A percentile compares a stretch with the other conserved stretches of the same genome.
Conservation (phyloP, 106 monocot genomes). For the Iris macrosiphon region DNA sequence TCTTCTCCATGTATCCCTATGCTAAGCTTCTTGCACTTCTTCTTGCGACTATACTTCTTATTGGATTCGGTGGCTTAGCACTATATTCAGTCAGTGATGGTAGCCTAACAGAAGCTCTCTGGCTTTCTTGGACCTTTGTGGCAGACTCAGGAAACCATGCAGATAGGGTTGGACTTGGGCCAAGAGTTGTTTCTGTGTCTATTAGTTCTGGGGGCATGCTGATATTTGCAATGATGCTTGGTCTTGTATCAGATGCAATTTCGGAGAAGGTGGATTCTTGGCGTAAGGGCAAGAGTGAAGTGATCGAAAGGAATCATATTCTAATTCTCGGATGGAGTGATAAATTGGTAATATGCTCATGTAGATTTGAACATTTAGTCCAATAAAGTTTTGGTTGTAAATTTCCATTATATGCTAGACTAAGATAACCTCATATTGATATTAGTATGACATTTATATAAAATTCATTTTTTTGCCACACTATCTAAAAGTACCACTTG, state of each 20-base stretch:
- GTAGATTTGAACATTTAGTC: too few relatives aligned
- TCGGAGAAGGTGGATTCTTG: conserved; percentile 98
- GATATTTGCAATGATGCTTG: conserved; percentile 95
- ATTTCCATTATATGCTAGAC: too few relatives aligned
- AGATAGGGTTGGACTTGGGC: conserved; percentile 57
- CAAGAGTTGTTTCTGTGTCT: conserved; percentile 74
- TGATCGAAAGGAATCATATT: conserved; percentile 85
- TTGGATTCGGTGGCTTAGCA: conserved; percentile 74
- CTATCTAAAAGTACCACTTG: too few relatives aligned
- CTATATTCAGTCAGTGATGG: conserved; percentile 62
- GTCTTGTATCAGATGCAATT: conserved; percentile 94
- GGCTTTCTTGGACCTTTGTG: conserved; percentile 98
- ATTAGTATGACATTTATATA: too few relatives aligned
- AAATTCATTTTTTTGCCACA: too few relatives aligned
- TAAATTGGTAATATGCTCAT: conserved; percentile 65
- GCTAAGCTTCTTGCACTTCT: conserved; percentile 93
- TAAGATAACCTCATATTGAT: too few relatives aligned
- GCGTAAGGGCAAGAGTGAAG: conserved; percentile 91
- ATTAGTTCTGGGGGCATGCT: conserved; percentile 95
- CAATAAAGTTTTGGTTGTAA: too few relatives aligned
- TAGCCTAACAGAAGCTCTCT: conserved; percentile 63
- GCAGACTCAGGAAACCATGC: conserved; percentile 94
- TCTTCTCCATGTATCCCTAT: conserved; percentile 87
- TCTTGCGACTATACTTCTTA: conserved; percentile 71
- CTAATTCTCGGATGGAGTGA: conserved; percentile 97